A percentile compares a stretch with the other conserved stretches of the same genome.
phyloP scores from a whole-genome alignment of 768 basidiomycete species.

The Cyclocybe cylindracea region DNA sequence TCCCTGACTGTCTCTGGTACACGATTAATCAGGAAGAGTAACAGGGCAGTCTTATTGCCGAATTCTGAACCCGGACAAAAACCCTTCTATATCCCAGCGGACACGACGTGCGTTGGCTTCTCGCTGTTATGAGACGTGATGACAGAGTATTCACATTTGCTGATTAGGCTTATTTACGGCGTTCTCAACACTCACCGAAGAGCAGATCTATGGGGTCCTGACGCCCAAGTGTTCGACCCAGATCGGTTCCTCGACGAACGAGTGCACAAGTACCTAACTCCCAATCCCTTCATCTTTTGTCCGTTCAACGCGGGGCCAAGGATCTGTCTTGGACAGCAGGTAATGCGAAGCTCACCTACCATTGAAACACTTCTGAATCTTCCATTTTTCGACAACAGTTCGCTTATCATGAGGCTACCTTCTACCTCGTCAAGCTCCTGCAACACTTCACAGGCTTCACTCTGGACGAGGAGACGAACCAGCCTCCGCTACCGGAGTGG shows the following conservation, averaged over 20 bases:
- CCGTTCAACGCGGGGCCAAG: slow-evolving; percentile 41
- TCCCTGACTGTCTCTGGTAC: background rate
- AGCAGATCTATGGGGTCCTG: slow-evolving; percentile 68
- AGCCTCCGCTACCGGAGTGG: slow-evolving; percentile 41
- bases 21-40: slow-evolving; percentile 9
- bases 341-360: background rate
- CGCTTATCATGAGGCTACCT: slow-evolving; percentile 58
- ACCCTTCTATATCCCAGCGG: slow-evolving; percentile 25
- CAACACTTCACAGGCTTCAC: slow-evolving; percentile 44
- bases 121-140: too few species aligned
- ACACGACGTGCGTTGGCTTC: slow-evolving; percentile 12
- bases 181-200: slow-evolving; percentile 63
- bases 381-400: too few species aligned
- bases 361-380: too few species aligned
- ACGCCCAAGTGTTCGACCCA: slow-evolving; percentile 53
- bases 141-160: background rate
- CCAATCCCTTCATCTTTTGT: slow-evolving; percentile 53
- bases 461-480: slow-evolving; percentile 30
- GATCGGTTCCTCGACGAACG: slow-evolving; percentile 55
- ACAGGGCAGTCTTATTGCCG: slow-evolving; percentile 17
- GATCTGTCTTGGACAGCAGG: slow-evolving; percentile 47
- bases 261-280: slow-evolving; percentile 40
- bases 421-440: slow-evolving; percentile 51
- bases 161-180: slow-evolving; percentile 33
- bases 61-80: slow-evolving; percentile 16